Percentiles rank a stretch among this genome's conserved stretches.
Conservation (phyloP, 495 filamentous ascomycete species). For the Penicillium lagena region DNA sequence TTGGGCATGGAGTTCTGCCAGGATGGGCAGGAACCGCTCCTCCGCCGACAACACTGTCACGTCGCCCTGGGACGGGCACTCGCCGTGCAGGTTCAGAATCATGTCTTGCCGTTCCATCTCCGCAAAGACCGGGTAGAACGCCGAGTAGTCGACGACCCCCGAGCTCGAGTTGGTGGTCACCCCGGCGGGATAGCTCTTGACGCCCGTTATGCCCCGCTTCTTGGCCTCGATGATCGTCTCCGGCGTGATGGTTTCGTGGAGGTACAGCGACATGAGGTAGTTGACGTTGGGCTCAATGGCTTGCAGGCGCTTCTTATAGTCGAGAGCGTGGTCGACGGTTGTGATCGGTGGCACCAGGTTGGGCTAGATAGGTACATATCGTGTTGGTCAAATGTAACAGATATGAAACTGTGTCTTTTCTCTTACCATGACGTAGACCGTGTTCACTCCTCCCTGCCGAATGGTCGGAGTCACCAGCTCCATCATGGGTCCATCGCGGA, state of each 20-base stretch:
- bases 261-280: constrained; percentile 87
- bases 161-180: constrained; percentile 78
- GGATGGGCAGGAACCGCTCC: constrained; percentile 70
- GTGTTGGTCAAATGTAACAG: too few species aligned
- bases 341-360: constrained; percentile 72
- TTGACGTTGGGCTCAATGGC: constrained; percentile 65
- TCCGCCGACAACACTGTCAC: constrained; percentile 77
- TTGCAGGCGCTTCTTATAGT: constrained; percentile 63
- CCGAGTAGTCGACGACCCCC: constrained; percentile 67
- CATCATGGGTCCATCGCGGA: constrained; percentile 77
- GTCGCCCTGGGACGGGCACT: constrained; percentile 42
- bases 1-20: constrained; percentile 59
- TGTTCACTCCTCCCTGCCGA: constrained; percentile 66
- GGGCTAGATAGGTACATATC: constrained; percentile 29
- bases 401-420: neutral
- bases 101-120: constrained; percentile 67
- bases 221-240: constrained; percentile 71
- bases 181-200: constrained; percentile 60
- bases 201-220: constrained; percentile 38
- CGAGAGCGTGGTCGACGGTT: constrained; percentile 65
- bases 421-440: constrained; percentile 74
- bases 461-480: constrained; percentile 74
- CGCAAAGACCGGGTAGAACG: constrained; percentile 71
- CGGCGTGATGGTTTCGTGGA: constrained; percentile 71
- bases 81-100: constrained; percentile 60